Conservation (phyloP, 768 basidiomycete species). For the Auriscalpium orientale region DNA sequence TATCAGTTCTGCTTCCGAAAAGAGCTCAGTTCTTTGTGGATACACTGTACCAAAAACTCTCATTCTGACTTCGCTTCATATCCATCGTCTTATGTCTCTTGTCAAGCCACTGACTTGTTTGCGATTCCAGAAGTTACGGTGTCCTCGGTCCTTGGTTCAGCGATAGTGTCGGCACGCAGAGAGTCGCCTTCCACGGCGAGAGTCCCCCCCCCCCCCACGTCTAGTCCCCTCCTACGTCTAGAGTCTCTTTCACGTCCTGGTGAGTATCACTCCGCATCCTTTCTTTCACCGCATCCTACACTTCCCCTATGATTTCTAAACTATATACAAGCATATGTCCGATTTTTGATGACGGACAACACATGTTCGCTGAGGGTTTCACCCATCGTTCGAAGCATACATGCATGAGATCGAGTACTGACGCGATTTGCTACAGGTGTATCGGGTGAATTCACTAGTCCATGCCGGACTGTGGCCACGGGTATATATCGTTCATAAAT, state of each 20-base stretch:
- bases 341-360: conserved; percentile 15
- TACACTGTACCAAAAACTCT: conserved; percentile 7
- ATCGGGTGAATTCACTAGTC: no score
- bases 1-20: conserved; percentile 19
- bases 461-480: no score
- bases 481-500: no score
- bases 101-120: neutral
- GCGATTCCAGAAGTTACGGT: neutral
- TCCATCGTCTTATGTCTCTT: neutral
- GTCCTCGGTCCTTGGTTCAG: neutral
- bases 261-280: neutral
- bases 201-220: no score
- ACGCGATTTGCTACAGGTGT: no score
- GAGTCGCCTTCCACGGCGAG: no score
- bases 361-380: conserved; percentile 17
- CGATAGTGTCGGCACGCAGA: no score
- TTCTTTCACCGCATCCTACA: neutral
- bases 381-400: neutral
- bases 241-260: neutral
- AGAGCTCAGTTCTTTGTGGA: conserved; percentile 17
- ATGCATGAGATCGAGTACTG: no score
- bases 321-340: conserved; percentile 19
- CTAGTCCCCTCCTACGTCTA: no score
- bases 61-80: conserved; percentile 3
- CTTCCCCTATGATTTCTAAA: conserved; percentile 11